Evolutionary conservation across 1,284 basidiomycete genomes (phyloP), one percentile per base, ranked within the genome.

Genomic region (Ceratobasidium sp.): DNA sequence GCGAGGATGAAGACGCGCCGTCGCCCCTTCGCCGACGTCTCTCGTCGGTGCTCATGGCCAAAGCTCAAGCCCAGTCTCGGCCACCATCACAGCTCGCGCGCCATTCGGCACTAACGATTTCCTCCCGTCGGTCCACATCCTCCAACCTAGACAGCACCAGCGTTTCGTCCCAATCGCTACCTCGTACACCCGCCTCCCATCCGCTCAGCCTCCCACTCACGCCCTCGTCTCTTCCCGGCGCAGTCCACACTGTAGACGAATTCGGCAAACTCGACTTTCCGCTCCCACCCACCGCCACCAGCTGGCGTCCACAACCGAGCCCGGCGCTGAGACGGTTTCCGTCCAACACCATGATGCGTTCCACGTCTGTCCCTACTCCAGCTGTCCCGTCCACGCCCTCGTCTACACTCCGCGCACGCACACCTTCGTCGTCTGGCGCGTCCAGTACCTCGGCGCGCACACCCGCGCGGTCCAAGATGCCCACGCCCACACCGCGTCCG

Each of bases 1-100:
- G 91, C 79, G 93, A 94, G 85, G 93, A 94, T 83, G 93, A 94
- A 85, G 91, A 93, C 78, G 92, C 93, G 0, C 93, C 93, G 1
- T 93, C 92, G 0, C 88, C 90, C 3, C 88, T 94, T 15, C 93
- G 92, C 0, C 87, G 88, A 20, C 89, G 91, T 9, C 84, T 94
- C 3, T 93, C 91, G 3, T 54, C 64, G 26, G 78, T 80, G 17
- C 62, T 80, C n/a, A 62, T 80, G 1, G 70, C 65, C 59, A 79
- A 75, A 52, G 59, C 70, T 33, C 77, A 77, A 57, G 40, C 69
- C 38, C 70, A 73, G 28, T 73, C 70, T 33, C 70, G 70, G 3
- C 70, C 70, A 15, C 3, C 57, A 13, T 73, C 70, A 9, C 70
- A 62, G 44, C 70, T 73, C 17, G 62, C 70, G 26, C 56, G 70